Evolutionary conservation across 2,329 filamentous ascomycete genomes (phyloP).

Genomic region (Pyricularia sp.): DNA sequence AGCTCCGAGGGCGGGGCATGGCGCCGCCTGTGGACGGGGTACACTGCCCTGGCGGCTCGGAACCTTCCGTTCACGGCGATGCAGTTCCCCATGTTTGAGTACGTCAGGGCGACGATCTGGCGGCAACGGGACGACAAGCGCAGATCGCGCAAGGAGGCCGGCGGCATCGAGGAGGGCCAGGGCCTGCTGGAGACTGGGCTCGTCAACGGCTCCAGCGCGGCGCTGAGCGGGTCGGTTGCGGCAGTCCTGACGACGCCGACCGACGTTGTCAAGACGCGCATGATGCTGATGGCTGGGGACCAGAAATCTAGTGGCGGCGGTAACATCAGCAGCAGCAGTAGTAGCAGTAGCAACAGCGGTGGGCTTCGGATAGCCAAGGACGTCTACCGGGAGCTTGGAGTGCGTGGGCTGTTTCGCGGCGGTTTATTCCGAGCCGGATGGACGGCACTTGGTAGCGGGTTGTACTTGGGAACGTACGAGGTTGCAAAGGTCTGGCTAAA

Average conservation of each 20-base stretch:
- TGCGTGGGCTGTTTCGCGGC: conserved; percentile 66
- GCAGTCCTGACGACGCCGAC: conserved; percentile 77
- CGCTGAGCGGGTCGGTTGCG: conserved; percentile 58
- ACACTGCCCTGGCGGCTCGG: conserved; percentile 65
- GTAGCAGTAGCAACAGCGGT: neutral
- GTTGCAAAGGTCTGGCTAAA: conserved; percentile 55
- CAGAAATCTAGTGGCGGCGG: conserved; percentile 3
- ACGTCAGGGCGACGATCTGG: conserved; percentile 44
- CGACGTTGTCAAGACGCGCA: conserved; percentile 79
- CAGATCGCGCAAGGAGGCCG: conserved; percentile 10
- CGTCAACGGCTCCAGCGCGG: conserved; percentile 63
- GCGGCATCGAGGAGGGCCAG: conserved; percentile 9
- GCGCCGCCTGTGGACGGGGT: conserved; percentile 55
- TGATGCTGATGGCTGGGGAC: conserved; percentile 59
- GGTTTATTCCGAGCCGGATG: conserved; percentile 60
- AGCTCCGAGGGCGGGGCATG: conserved; percentile 36
- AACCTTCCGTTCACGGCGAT: conserved; percentile 81
- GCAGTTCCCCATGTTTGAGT: conserved; percentile 80
- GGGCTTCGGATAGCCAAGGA: conserved; percentile 49
- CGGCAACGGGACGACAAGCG: conserved; percentile 16
- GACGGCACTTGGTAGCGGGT: conserved; percentile 70
- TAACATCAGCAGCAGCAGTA: too few relatives aligned
- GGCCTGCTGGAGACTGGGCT: conserved; percentile 50
- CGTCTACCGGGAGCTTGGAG: conserved; percentile 52
- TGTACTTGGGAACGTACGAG: conserved; percentile 83